Conservation (phyloP, 345 rosid genomes). For the Litchi chinensis region DNA sequence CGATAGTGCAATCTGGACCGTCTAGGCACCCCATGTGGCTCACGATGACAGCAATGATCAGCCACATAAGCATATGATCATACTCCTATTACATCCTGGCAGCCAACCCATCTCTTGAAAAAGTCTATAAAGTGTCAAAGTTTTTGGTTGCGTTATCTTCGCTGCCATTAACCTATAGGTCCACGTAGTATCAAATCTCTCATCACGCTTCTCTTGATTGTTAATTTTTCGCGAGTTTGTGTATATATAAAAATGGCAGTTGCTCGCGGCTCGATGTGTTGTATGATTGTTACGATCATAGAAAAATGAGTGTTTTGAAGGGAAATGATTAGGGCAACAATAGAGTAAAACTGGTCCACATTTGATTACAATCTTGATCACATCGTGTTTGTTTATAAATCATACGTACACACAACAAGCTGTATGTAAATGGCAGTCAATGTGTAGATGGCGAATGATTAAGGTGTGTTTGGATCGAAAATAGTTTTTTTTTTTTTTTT, state of each 20-base stretch:
- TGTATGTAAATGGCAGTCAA: neutral
- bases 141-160: constrained; percentile 14
- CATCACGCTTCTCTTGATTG: neutral
- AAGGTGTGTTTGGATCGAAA: neutral
- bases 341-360: constrained; percentile 17
- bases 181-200: neutral
- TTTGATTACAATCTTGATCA: constrained; percentile 4
- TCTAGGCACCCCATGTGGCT: constrained; percentile 5
- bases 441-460: constrained; percentile 2
- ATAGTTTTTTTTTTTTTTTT: neutral
- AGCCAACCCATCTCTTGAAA: neutral
- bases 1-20: constrained; percentile 6
- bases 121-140: neutral
- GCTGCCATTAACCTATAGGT: constrained; percentile 8
- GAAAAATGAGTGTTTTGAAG: neutral
- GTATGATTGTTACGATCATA: neutral
- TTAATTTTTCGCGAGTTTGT: neutral
- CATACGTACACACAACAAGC: too few relatives aligned
- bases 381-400: neutral
- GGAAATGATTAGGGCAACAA: neutral
- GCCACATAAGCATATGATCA: constrained; percentile 5
- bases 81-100: constrained; percentile 7
- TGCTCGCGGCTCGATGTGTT: neutral
- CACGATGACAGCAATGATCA: constrained; percentile 2
- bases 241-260: neutral